Evolutionary conservation across 306 rosid genomes (phyloP), one percentile per base, ranked within the genome.

Genomic region (Pyrus bretschneideri): DNA sequence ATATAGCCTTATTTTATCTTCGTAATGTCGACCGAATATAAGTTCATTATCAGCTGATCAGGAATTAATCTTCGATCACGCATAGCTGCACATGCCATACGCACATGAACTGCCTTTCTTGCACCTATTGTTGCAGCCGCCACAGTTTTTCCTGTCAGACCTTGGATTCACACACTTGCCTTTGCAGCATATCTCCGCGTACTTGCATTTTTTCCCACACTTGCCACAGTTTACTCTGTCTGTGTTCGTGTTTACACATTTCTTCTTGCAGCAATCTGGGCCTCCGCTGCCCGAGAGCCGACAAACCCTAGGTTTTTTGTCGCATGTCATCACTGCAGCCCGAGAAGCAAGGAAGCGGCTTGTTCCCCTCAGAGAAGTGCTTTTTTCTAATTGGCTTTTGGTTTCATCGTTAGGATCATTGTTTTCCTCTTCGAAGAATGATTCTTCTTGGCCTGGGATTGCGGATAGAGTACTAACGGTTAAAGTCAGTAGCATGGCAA

Each of bases 401-500:
- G 46, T 52, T 13, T 54, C 65, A 14, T 35, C 51, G 0, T 11
- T 49, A 27, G 29, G 21, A 14, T 18, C 66, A 27, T 35, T 12
- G 46, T 5, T 35, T 35, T 57, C 54, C 14, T 54, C 19, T 12
- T 35, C 4, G 66, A 4, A 15, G 27, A 72, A n/a, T 2, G 63
- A 23, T 21, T 57, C 51, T 42, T 73, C 73, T 57, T 70, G 29
- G 29, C 12, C 17, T 52, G 73, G 69, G 33, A 74, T 71, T 54
- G 83, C 67, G 46, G 88, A 77, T 63, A 64, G 76, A 57, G 81
- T 80, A 46, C 81, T 80, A 72, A 62, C 60, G 71, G 65, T 64
- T 78, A 75, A 57, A 71, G 86, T 63, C 79, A 77, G 63, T 19
- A 82, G 69, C 69, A 71, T 46, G 67, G 83, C 51, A n/a, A 84